Evolutionary conservation across 2,329 filamentous ascomycete genomes (phyloP).

Genomic region (Scortechinia acanthostroma): DNA sequence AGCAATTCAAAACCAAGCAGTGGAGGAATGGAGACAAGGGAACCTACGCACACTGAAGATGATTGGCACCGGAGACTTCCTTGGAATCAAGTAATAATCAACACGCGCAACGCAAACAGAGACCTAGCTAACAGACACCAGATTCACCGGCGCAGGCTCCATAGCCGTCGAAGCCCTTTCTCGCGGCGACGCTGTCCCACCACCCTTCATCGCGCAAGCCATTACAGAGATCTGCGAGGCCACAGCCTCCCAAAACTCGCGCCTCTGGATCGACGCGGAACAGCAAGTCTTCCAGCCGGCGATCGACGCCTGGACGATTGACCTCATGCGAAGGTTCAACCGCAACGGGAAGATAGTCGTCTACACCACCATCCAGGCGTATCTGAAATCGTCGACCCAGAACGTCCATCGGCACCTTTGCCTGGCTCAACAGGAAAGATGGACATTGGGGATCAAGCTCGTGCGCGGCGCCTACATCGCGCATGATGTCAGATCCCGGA

Average conservation of each 20-base stretch:
- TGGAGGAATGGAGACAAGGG: constrained; percentile 40
- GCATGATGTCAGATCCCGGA: constrained; percentile 32
- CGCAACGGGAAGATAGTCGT: constrained; percentile 27
- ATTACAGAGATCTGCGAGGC: constrained; percentile 32
- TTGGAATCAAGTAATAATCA: constrained; percentile 36
- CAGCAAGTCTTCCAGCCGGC: constrained; percentile 39
- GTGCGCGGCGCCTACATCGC: constrained; percentile 43
- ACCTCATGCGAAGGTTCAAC: constrained; percentile 43
- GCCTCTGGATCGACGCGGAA: constrained; percentile 43
- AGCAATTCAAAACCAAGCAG: constrained; percentile 15
- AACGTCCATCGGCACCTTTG: constrained; percentile 34
- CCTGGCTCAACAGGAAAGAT: constrained; percentile 33
- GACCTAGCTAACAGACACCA: constrained; percentile 9
- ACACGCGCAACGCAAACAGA: neutral
- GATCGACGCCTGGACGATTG: constrained; percentile 42
- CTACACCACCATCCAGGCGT: constrained; percentile 43
- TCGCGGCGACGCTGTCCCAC: constrained; percentile 24
- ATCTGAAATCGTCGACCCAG: constrained; percentile 35
- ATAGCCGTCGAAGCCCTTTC: constrained; percentile 29
- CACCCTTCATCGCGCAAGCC: constrained; percentile 14
- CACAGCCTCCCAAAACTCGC: constrained; percentile 28
- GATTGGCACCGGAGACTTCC: constrained; percentile 38
- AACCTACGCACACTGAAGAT: constrained; percentile 43
- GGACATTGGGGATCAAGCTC: constrained; percentile 39
- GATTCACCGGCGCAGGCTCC: constrained; percentile 37